These are phyloP conservation scores for Citrus medica DNA, from an alignment of 345 rosid genomes.

Conservation along the genomic window DNA sequence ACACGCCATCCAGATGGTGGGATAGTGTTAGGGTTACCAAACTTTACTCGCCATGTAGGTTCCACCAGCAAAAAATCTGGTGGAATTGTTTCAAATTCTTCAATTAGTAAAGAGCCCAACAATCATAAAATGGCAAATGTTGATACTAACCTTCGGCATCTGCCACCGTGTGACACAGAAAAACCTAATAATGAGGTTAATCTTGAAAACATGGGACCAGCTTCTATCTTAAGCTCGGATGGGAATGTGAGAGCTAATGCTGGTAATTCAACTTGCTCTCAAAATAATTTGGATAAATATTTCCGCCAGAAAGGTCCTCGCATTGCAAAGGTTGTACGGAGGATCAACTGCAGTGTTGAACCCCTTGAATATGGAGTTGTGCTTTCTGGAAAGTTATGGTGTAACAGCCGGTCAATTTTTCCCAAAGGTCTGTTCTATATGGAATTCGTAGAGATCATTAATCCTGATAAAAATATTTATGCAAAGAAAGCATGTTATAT, in stretches of 20 bases:
- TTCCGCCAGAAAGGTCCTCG: conserved; percentile 97
- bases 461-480: neutral
- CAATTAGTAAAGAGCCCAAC: conserved; percentile 19
- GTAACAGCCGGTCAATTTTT: conserved; percentile 77
- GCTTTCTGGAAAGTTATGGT: conserved; percentile 82
- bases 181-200: conserved; percentile 37
- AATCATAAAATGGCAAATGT: conserved; percentile 23
- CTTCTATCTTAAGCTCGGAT: conserved; percentile 30
- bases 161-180: conserved; percentile 24
- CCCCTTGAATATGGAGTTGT: conserved; percentile 73
- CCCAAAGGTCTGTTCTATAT: conserved; percentile 66
- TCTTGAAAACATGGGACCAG: conserved; percentile 43
- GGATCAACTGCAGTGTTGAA: conserved; percentile 93
- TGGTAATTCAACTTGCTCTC: conserved; percentile 54
- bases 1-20: conserved; percentile 32
- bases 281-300: conserved; percentile 66
- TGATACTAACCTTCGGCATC: conserved; percentile 18
- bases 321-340: conserved; percentile 94
- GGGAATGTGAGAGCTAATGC: conserved; percentile 37
- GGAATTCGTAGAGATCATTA: neutral
- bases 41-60: conserved; percentile 25
- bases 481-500: neutral
- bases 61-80: conserved; percentile 27
- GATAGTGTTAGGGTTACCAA: conserved; percentile 23
- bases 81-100: conserved; percentile 31